Base-by-base conservation (phyloP, 2,329 filamentous ascomycete species). In the Xylariaceae sp. region DNA sequence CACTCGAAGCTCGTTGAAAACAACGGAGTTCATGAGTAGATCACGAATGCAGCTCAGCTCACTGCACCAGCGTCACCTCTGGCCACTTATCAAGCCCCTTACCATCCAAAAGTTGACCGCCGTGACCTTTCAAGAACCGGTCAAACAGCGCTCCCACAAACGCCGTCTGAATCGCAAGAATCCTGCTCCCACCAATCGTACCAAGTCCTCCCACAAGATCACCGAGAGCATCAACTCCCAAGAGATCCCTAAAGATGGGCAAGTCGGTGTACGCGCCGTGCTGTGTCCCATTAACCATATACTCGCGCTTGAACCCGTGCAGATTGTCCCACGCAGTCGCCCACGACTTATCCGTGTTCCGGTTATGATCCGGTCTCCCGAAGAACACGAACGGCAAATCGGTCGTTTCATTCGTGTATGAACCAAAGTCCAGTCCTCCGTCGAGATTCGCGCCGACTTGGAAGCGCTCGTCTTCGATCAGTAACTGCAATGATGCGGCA, bases 391-490 rank as follows among this genome's bases (percentile, higher is more conserved):
- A 66, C 10, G 65, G 66, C 51, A 13, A 47, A 23, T 64, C 63
- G 1, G 60, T 63, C 23, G 62, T 62, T 39, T 58, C 15, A 8
- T 58, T 42, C 7, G 62, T 44, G 11, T 62, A 55, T 1, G 53
- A 11, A 3, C 65, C 66, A 39, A 52, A 69, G 0, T 78, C 54
- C 0, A 62, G 59, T 4, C 78, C 78, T 60, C 78, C 78, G 60
- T 80, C 78, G 7, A 80, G 34, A 51, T 78, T 69, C 1, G 77
- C 63, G 3, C 76, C 77, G 0, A 70, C 76, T 0, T 63, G 58
- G 56, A 79, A 69, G 2, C 73, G 63, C 0, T 58, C 56, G 51
- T 78, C 74, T 2, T 57, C 61, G 3, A 55, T 37, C 15, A 64
- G 44, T 1, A 62, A 44, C 1, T 68, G 66, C 0, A 74, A 74